phyloP scores from a whole-genome alignment of 164 flowering plant species.

The Stephania yunnanensis region DNA sequence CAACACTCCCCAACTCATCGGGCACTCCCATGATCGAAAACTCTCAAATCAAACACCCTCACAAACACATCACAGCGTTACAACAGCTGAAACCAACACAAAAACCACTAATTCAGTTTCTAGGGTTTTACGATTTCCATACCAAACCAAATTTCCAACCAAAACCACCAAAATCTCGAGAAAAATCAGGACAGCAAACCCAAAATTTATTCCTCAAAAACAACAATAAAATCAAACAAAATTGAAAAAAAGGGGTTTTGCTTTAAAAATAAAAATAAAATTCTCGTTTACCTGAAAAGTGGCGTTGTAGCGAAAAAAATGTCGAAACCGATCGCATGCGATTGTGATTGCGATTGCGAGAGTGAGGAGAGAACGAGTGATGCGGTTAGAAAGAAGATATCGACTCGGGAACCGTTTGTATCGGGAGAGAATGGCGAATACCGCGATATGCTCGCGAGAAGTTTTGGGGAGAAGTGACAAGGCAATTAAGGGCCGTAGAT shows the following conservation, averaged over 20 bases:
- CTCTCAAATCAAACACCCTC: neutral
- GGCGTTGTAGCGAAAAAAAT: neutral
- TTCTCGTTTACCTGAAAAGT: neutral
- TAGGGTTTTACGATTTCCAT: neutral
- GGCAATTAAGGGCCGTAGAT: neutral
- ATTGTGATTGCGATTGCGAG: neutral
- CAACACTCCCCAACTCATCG: conserved; percentile 7
- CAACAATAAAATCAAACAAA: neutral
- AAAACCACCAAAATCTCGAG: neutral
- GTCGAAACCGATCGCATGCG: neutral
- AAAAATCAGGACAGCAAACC: neutral
- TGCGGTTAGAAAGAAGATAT: neutral
- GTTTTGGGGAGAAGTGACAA: neutral
- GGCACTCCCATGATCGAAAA: conserved; percentile 19
- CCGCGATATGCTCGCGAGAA: neutral
- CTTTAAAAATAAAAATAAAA: neutral
- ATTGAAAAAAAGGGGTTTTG: neutral
- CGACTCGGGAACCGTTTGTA: neutral
- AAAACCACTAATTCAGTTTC: neutral
- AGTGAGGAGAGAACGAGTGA: neutral
- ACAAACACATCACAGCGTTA: conserved; percentile 4
- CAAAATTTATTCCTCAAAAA: neutral
- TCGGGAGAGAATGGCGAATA: neutral
- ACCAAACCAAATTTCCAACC: neutral
- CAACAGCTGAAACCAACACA: conserved; percentile 6